Evolutionary conservation across 2,329 filamentous ascomycete genomes (phyloP).

Genomic region (Paracorniculantispora psalliotae): DNA sequence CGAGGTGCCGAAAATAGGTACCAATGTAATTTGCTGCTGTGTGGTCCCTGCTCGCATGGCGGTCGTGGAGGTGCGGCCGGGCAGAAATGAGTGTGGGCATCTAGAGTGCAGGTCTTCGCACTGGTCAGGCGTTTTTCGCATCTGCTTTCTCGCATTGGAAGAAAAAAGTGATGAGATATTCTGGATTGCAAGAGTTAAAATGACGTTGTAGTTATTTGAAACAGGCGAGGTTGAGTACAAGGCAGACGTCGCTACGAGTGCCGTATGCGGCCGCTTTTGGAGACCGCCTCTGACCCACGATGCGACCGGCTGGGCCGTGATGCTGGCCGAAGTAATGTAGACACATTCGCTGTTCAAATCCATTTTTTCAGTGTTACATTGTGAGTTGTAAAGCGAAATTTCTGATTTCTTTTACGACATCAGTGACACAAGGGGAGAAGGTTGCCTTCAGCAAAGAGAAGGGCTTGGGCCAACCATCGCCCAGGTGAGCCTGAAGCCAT

Average conservation of each 20-base stretch:
- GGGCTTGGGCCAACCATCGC: no score
- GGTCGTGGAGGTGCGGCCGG: background rate
- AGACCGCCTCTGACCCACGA: background rate
- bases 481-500: no score
- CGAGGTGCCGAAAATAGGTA: background rate
- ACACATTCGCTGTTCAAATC: background rate
- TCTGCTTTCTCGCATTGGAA: no score
- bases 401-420: background rate
- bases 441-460: no score
- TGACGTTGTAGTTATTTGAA: background rate
- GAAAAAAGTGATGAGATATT: background rate
- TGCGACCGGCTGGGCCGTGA: background rate
- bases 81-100: background rate
- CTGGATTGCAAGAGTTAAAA: background rate
- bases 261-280: conserved; percentile 2
- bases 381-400: background rate
- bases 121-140: background rate
- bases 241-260: background rate
- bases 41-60: background rate
- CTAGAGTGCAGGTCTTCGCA: background rate
- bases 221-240: conserved; percentile 10
- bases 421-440: no score
- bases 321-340: background rate
- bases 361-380: background rate
- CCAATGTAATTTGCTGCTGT: background rate